Percentiles rank a stretch among this genome's conserved stretches.
Conservation (phyloP, 805 yeast genomes). For the Ogataea pini region DNA sequence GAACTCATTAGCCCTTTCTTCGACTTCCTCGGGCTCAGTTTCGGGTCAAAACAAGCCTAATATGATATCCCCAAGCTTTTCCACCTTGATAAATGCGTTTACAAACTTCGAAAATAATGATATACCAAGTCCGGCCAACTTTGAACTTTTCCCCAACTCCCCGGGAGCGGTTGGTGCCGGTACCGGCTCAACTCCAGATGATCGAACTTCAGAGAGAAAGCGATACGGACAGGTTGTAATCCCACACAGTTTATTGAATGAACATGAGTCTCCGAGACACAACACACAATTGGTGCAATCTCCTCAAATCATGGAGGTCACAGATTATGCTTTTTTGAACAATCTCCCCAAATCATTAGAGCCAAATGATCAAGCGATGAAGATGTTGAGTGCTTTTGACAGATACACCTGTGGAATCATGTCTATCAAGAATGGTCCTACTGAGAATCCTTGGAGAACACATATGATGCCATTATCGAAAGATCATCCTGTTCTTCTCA, state of each 20-base stretch:
- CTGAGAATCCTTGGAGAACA: slow-evolving; percentile 70
- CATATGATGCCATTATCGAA: slow-evolving; percentile 56
- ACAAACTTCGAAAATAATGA: slow-evolving; percentile 30
- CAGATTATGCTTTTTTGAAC: slow-evolving; percentile 5
- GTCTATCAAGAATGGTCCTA: slow-evolving; percentile 64
- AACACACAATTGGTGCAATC: background rate
- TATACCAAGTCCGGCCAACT: slow-evolving; percentile 29
- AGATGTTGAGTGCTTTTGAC: slow-evolving; percentile 41
- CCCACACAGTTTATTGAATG: slow-evolving; percentile 16
- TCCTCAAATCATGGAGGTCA: slow-evolving; percentile 1
- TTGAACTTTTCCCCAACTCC: slow-evolving; percentile 19
- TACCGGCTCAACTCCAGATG: background rate
- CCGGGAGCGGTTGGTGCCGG: slow-evolving; percentile 4
- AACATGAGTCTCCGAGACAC: slow-evolving; percentile 8
- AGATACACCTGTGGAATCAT: slow-evolving; percentile 52
- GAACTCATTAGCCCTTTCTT: background rate
- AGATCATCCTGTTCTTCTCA: slow-evolving; percentile 56
- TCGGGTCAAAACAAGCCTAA: slow-evolving; percentile 7
- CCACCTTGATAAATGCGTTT: slow-evolving; percentile 31
- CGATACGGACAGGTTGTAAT: slow-evolving; percentile 6
- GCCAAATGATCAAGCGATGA: slow-evolving; percentile 30
- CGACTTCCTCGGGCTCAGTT: background rate
- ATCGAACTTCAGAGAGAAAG: background rate
- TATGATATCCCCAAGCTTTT: slow-evolving; percentile 29
- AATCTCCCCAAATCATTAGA: slow-evolving; percentile 28